These are phyloP conservation scores for Leishmania tarentolae DNA, from an alignment of 208 protist genomes.

Conservation along the genomic window DNA sequence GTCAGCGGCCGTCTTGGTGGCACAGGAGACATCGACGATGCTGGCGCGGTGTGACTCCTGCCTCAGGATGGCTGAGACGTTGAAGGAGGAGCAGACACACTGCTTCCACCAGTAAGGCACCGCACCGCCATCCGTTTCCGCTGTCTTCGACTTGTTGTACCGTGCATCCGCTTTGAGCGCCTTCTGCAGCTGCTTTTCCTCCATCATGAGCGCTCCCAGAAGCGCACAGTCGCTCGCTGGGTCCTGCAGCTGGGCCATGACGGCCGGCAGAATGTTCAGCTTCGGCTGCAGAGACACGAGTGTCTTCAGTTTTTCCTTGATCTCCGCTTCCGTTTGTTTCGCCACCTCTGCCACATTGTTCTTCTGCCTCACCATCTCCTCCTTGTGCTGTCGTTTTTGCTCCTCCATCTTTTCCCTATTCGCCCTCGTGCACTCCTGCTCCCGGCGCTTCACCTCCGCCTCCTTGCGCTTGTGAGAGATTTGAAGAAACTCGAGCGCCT, in stretches of 20 bases:
- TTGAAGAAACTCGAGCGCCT: constrained; percentile 39
- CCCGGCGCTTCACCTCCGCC: constrained; percentile 43
- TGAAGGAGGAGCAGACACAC: constrained; percentile 66
- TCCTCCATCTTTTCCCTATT: constrained; percentile 49
- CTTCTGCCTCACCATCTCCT: constrained; percentile 51
- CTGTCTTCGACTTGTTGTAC: constrained; percentile 54
- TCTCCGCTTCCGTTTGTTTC: constrained; percentile 55
- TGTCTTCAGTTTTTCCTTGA: constrained; percentile 49
- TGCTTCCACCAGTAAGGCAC: constrained; percentile 58
- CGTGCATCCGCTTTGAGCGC: constrained; percentile 58
- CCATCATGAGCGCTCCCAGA: constrained; percentile 66
- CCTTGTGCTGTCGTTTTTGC: constrained; percentile 56
- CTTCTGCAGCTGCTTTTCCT: constrained; percentile 63
- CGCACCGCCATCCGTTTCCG: constrained; percentile 49
- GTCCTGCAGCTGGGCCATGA: constrained; percentile 53
- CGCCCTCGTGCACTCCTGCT: constrained; percentile 29
- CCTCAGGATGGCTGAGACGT: constrained; percentile 60
- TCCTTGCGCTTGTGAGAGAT: constrained; percentile 56
- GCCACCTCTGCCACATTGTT: constrained; percentile 19
- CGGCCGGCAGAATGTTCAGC: constrained; percentile 37
- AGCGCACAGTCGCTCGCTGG: constrained; percentile 42
- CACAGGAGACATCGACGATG: constrained; percentile 48
- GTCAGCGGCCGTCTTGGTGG: constrained; percentile 37
- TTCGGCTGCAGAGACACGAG: constrained; percentile 63
- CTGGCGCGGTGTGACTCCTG: constrained; percentile 42